These are phyloP conservation scores for Podospora comata DNA, from an alignment of 495 filamentous ascomycete species.

Conservation along the genomic window DNA sequence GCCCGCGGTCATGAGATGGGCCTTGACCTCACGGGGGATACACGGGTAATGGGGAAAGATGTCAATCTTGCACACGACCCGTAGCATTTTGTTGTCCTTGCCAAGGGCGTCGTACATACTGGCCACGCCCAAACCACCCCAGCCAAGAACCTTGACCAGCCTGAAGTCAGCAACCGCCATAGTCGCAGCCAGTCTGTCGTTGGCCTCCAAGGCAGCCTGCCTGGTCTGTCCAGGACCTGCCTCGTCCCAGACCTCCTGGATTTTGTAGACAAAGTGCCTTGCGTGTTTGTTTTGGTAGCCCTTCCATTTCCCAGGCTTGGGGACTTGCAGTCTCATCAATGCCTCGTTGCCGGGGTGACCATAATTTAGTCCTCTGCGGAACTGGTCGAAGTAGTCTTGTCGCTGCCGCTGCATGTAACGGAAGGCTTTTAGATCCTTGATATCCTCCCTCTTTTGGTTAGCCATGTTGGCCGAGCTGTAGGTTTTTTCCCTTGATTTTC, in stretches of 20 bases:
- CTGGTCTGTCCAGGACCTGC: not conserved
- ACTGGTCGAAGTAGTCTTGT: slow-evolving; percentile 3
- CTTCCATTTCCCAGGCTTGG: not conserved
- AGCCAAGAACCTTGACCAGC: slow-evolving; percentile 9
- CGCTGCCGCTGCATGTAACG: not conserved
- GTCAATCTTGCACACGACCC: slow-evolving; percentile 10
- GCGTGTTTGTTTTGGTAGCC: not conserved
- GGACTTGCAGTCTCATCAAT: not conserved
- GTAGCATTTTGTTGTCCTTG: not conserved
- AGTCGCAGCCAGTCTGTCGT: not conserved
- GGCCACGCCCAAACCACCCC: slow-evolving; percentile 9
- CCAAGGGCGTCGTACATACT: slow-evolving; percentile 8
- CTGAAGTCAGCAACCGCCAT: slow-evolving; percentile 6
- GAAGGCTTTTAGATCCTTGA: not conserved
- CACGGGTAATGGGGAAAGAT: not conserved
- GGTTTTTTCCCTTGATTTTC: not conserved
- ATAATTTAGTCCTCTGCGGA: not conserved
- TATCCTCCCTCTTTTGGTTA: not conserved
- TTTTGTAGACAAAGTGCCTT: no score
- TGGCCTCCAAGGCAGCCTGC: not conserved
- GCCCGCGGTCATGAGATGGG: slow-evolving; percentile 8
- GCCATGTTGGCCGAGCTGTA: not conserved
- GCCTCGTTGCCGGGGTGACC: not conserved
- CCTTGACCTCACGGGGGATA: not conserved
- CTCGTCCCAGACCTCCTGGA: not conserved